phyloP scores from a whole-genome alignment of 2,329 filamentous ascomycete species.

The Eurotiales sp. region DNA sequence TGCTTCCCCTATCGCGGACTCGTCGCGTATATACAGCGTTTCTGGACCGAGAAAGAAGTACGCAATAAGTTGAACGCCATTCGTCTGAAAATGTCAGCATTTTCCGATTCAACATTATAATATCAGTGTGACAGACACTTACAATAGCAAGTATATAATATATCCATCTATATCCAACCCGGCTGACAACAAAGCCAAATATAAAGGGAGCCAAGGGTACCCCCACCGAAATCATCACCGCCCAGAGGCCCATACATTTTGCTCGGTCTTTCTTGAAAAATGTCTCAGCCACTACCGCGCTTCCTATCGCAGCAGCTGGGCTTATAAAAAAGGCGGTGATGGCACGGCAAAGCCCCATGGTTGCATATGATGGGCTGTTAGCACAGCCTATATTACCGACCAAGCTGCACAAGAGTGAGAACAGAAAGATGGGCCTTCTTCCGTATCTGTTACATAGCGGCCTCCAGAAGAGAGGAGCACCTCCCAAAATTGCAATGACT shows the following conservation, averaged over 20 bases:
- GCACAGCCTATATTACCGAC: constrained; percentile 54
- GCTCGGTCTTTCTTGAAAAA: constrained; percentile 55
- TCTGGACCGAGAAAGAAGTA: constrained; percentile 56
- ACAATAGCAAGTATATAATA: constrained; percentile 57
- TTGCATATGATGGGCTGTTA: constrained; percentile 45
- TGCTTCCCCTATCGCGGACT: too few relatives aligned
- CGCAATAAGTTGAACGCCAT: constrained; percentile 53
- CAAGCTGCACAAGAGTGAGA: constrained; percentile 47
- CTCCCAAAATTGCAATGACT: constrained; percentile 53
- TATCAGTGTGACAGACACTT: constrained; percentile 15
- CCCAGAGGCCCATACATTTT: constrained; percentile 57
- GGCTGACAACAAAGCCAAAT: constrained; percentile 44
- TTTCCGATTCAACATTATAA: too few relatives aligned
- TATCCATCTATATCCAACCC: constrained; percentile 56
- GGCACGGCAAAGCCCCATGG: constrained; percentile 52
- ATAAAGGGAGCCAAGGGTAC: constrained; percentile 39
- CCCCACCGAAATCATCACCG: constrained; percentile 50
- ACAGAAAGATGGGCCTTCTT: constrained; percentile 52
- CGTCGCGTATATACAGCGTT: constrained; percentile 46
- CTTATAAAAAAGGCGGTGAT: constrained; percentile 55
- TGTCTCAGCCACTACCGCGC: constrained; percentile 55
- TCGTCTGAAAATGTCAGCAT: constrained; percentile 39
- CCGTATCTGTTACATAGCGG: constrained; percentile 54
- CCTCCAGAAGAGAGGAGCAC: constrained; percentile 55
- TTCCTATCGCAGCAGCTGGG: constrained; percentile 54